Conservation (phyloP, 73 alveolate species). For the Paramecium tetraurelia region DNA sequence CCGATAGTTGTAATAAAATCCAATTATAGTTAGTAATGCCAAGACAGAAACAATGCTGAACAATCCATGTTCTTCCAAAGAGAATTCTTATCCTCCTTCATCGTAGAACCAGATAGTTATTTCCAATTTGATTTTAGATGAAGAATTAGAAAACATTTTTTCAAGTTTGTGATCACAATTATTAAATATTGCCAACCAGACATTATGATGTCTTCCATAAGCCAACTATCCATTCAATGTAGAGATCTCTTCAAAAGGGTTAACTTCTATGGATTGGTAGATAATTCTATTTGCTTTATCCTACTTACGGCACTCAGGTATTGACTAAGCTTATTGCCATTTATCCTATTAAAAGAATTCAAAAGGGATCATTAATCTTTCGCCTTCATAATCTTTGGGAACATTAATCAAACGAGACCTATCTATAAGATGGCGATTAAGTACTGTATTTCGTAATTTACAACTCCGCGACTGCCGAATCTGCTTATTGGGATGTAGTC, state of each 20-base stretch:
- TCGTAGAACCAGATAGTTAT: background rate
- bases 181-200: background rate
- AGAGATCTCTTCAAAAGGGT: background rate
- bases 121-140: background rate
- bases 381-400: background rate
- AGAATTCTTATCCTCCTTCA: background rate
- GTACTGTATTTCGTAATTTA: background rate
- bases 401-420: background rate
- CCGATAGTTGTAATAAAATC: background rate
- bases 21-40: background rate
- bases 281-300: background rate
- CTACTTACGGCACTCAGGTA: background rate
- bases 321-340: background rate
- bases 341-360: constrained; percentile 4
- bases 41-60: background rate
- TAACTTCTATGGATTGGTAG: background rate
- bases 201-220: background rate
- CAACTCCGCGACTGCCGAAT: background rate
- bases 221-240: background rate
- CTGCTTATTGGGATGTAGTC: background rate
- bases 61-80: background rate
- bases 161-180: background rate
- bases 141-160: background rate
- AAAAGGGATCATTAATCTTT: background rate
- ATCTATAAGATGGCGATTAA: background rate